These are phyloP conservation scores for Ganoderma leucocontextum DNA, from an alignment of 1,284 basidiomycete species.

Conservation along the genomic window DNA sequence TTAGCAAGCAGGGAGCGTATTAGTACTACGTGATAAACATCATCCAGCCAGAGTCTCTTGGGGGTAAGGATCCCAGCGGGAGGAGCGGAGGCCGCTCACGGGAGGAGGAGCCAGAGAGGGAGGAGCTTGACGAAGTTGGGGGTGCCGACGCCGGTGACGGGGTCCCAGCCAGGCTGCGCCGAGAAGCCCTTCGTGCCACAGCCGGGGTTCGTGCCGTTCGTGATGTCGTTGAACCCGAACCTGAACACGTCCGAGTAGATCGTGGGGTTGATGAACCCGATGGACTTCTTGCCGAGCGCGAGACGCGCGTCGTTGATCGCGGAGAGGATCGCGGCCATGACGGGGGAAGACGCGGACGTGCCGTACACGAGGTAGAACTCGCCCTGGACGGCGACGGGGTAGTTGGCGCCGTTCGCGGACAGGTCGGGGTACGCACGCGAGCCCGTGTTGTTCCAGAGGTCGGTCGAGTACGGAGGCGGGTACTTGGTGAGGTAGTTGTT, in stretches of 20 bases:
- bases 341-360: constrained; percentile 43
- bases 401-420: constrained; percentile 46
- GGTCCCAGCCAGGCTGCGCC: constrained; percentile 62
- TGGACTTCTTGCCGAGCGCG: constrained; percentile 51
- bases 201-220: constrained; percentile 51
- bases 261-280: constrained; percentile 48
- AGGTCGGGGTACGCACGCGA: constrained; percentile 58
- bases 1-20: background rate
- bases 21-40: background rate
- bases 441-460: constrained; percentile 37
- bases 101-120: constrained; percentile 24
- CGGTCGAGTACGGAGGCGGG: constrained; percentile 48
- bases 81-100: constrained; percentile 14
- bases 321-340: constrained; percentile 54
- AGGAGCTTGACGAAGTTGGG: constrained; percentile 38
- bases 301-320: constrained; percentile 65
- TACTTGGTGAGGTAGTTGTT: constrained; percentile 42
- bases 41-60: background rate
- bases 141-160: constrained; percentile 51
- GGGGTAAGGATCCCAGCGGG: background rate
- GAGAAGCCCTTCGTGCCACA: constrained; percentile 53
- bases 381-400: constrained; percentile 35
- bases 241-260: constrained; percentile 50
- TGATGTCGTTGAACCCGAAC: constrained; percentile 56
- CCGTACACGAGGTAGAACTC: constrained; percentile 39